Percentiles rank a stretch among this genome's conserved stretches.
phyloP scores from a whole-genome alignment of 306 rosid species.

The Fragaria nilgerrensis region DNA sequence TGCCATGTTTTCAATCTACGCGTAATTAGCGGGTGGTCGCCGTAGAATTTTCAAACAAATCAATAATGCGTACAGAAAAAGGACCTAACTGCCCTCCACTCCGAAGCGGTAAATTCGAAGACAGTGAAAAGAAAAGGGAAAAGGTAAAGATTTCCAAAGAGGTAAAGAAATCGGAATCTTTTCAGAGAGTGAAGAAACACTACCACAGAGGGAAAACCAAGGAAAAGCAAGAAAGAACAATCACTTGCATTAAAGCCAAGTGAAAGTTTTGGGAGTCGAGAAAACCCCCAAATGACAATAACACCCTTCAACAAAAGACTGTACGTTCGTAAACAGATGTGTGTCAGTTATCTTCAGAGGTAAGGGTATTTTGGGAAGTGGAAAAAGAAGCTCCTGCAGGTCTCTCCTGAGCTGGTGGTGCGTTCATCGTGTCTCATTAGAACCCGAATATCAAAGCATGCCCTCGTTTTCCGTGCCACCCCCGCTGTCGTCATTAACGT shows the following conservation, averaged over 20 bases:
- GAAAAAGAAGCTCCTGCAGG: not conserved
- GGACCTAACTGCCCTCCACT: slow-evolving; percentile 15
- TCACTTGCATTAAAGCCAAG: slow-evolving; percentile 28
- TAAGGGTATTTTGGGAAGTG: slow-evolving; percentile 7
- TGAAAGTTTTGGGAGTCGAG: slow-evolving; percentile 2
- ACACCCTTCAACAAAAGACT: not conserved
- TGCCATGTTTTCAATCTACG: slow-evolving; percentile 27
- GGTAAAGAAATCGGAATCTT: not conserved
- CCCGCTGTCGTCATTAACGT: not conserved
- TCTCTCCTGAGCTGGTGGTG: slow-evolving; percentile 23
- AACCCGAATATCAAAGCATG: slow-evolving; percentile 18
- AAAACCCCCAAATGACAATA: not conserved
- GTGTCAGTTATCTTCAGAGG: not conserved
- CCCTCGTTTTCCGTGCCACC: slow-evolving; percentile 20
- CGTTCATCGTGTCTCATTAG: slow-evolving; percentile 15
- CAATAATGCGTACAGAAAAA: not conserved
- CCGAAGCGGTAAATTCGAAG: not conserved
- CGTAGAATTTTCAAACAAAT: not conserved
- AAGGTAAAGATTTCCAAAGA: not conserved
- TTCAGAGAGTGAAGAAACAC: not conserved
- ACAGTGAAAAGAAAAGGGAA: not conserved
- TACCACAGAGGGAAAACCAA: not conserved
- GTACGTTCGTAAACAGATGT: not conserved
- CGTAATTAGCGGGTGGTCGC: slow-evolving; percentile 30
- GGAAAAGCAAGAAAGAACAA: slow-evolving; percentile 9